Evolutionary conservation across 129 eudicot species (phyloP).

Genomic region (Tagetes patula): DNA sequence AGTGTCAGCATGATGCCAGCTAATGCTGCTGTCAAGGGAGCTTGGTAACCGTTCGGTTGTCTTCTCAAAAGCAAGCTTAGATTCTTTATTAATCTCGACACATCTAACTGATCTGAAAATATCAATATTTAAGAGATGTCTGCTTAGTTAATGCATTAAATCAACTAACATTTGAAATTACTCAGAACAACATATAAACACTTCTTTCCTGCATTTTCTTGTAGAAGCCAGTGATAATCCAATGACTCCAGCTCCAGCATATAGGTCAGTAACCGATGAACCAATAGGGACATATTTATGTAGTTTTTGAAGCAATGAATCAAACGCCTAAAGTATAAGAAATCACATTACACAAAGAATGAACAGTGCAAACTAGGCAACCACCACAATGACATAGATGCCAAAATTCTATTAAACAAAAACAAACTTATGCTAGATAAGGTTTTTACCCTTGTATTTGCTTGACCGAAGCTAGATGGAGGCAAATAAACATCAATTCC

Average conservation of each 20-base stretch:
- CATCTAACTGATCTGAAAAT: constrained; percentile 76
- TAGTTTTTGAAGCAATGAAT: constrained; percentile 80
- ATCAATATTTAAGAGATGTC: constrained; percentile 12
- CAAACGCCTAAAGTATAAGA: constrained; percentile 69
- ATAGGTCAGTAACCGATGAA: constrained; percentile 87
- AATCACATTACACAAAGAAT: constrained; percentile 23
- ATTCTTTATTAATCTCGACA: constrained; percentile 89
- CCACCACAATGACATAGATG: constrained; percentile 4
- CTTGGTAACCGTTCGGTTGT: constrained; percentile 78
- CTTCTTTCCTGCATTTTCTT: constrained; percentile 77
- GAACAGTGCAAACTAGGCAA: constrained; percentile 18
- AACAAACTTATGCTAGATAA: background rate
- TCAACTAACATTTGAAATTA: background rate
- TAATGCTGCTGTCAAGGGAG: constrained; percentile 63
- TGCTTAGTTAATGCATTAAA: constrained; percentile 12
- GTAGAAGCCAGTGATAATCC: constrained; percentile 88
- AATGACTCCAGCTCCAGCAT: constrained; percentile 98
- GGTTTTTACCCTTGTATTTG: constrained; percentile 76
- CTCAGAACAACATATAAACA: constrained; percentile 15
- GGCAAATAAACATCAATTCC: constrained; percentile 90
- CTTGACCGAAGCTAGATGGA: constrained; percentile 98
- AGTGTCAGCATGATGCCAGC: constrained; percentile 97
- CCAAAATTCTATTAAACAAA: constrained; percentile 1
- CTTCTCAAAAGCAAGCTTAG: constrained; percentile 83
- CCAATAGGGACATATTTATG: constrained; percentile 88